Evolutionary conservation across 108 stramenopile species (phyloP), one percentile per base, ranked within the genome.

Genomic region (Hondaea fermentalgiana): DNA sequence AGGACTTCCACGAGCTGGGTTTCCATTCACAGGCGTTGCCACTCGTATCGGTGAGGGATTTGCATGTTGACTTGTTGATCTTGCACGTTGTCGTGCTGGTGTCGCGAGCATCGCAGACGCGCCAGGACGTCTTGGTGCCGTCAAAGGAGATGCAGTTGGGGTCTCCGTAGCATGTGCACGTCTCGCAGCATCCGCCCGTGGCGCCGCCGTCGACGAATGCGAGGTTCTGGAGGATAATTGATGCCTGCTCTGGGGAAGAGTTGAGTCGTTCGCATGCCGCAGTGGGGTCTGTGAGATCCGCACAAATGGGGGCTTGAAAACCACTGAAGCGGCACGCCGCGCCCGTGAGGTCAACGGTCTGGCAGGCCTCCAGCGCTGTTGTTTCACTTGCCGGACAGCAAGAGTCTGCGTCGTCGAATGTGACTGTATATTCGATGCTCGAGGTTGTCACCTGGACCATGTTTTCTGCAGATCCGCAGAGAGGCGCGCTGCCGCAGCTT

Each of bases 131-230:
- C 12, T 83, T 25, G 45, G 76, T 83, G 45, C 76, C 76, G 49
- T 83, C 51, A 45, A 83, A 83, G 45, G 76, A 83, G 49, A 83
- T 53, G 51, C 76, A 83, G 51, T 83, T 83, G 6, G 76, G 76
- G 28, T 83, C 76, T 6, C 76, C 76, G 51, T 83, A 83, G 76
- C 76, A 83, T 3, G 76, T 53, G 76, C 76, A 83, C 49, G 76
- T 83, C 12, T 53, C 49, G 51, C 76, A 83, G 51, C 76, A 83
- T 12, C 49, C 45, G 51, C 49, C 45, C 51, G 45, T 53, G 45
- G 51, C 76, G n/a, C 76, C 51, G n/a, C 51, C 76, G 16, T 83
- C 51, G 12, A 3, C 23, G 76, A 21, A 83, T 8, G 23, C 51
- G 19, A 83, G 51, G 23, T 12, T 25, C 16, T 14, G 10, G 49